phyloP scores from a whole-genome alignment of 768 basidiomycete species.

The Candolleomyces eurysporus region DNA sequence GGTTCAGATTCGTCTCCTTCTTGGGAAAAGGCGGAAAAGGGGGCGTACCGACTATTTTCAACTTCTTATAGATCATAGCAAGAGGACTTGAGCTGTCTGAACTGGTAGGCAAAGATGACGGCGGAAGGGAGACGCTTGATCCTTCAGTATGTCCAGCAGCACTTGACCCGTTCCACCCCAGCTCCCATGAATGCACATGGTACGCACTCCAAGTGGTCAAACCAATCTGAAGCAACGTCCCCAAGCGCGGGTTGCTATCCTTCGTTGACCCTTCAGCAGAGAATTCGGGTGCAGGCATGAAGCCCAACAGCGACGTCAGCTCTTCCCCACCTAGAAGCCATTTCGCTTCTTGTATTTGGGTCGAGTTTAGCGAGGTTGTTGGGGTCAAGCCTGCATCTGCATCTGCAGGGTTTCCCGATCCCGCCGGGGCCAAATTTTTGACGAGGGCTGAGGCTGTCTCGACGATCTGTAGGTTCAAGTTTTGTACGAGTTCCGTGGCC shows the following conservation, averaged over 20 bases:
- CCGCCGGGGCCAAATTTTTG: neutral
- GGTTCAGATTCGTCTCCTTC: too few relatives aligned
- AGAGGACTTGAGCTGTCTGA: neutral
- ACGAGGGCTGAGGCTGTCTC: neutral
- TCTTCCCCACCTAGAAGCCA: neutral
- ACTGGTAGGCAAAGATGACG: too few relatives aligned
- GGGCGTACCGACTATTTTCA: slow-evolving; percentile 6
- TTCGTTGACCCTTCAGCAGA: too few relatives aligned
- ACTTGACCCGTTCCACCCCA: neutral
- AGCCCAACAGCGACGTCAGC: neutral
- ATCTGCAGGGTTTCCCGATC: neutral
- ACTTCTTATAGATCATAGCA: neutral
- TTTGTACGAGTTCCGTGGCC: neutral
- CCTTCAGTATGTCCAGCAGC: neutral
- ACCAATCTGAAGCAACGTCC: neutral
- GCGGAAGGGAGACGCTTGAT: neutral
- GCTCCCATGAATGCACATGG: slow-evolving; percentile 1
- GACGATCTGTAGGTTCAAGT: neutral
- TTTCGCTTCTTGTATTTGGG: neutral
- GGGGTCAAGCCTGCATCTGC: neutral
- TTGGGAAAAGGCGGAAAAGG: too few relatives aligned
- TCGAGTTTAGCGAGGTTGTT: neutral
- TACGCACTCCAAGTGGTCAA: slow-evolving; percentile 3
- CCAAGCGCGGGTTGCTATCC: neutral
- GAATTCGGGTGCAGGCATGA: neutral